Evolutionary conservation across 2,329 filamentous ascomycete genomes (phyloP).

Genomic region (Hypoxylon sp.): DNA sequence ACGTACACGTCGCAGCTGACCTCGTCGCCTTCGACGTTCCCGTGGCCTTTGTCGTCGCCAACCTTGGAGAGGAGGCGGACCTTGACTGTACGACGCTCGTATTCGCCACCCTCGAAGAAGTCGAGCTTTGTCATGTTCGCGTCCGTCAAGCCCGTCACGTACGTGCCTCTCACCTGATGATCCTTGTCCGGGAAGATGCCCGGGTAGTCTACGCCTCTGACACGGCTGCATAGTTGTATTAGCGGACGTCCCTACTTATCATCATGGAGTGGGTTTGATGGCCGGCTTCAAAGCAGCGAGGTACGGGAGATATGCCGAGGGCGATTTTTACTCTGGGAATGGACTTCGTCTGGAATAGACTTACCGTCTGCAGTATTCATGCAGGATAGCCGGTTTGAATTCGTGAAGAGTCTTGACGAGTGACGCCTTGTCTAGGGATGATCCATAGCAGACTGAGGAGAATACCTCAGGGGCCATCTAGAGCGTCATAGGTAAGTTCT

Average conservation of each 20-base stretch:
- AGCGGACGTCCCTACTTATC: constrained; percentile 4
- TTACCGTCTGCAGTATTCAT: constrained; percentile 70
- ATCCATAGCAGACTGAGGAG: constrained; percentile 80
- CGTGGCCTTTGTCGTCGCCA: constrained; percentile 50
- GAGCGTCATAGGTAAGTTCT: constrained; percentile 19
- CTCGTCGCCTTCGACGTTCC: constrained; percentile 54
- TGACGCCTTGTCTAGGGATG: constrained; percentile 56
- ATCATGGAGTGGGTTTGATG: neutral
- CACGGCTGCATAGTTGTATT: constrained; percentile 56
- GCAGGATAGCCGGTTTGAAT: constrained; percentile 78
- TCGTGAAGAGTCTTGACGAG: constrained; percentile 60
- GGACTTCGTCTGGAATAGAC: constrained; percentile 7
- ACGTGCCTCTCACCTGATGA: constrained; percentile 74
- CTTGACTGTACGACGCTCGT: constrained; percentile 47
- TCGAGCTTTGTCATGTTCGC: constrained; percentile 80
- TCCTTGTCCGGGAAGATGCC: constrained; percentile 69
- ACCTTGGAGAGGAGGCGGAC: constrained; percentile 49
- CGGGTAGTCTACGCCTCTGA: constrained; percentile 78
- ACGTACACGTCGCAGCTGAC: constrained; percentile 71
- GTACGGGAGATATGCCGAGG: neutral
- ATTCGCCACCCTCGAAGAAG: constrained; percentile 78
- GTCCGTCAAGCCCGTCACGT: constrained; percentile 79
- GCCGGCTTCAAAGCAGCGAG: neutral
- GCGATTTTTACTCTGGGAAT: neutral
- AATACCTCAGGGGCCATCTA: constrained; percentile 88